Evolutionary conservation across 2,329 filamentous ascomycete genomes (phyloP).

Genomic region (Golovinomyces cichoracearum): DNA sequence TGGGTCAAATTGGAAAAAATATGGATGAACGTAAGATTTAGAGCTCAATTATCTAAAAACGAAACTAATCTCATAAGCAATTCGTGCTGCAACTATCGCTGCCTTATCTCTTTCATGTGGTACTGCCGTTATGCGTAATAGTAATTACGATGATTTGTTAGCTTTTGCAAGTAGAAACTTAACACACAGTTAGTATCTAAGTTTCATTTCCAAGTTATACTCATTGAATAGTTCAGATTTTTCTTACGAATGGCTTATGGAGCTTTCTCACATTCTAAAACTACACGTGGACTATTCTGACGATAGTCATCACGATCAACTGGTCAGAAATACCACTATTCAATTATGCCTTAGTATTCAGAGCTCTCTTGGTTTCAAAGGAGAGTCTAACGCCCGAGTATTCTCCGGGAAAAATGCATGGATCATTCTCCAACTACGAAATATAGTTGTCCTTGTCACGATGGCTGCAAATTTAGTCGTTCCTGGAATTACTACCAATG

Average conservation of each 20-base stretch:
- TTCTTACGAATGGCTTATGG: conserved; percentile 33
- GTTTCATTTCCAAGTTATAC: background rate
- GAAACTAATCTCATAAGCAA: conserved; percentile 17
- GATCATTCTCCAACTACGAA: conserved; percentile 48
- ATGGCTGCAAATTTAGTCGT: conserved; percentile 28
- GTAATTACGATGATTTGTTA: conserved; percentile 44
- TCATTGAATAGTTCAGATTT: conserved; percentile 22
- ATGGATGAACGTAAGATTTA: conserved; percentile 23
- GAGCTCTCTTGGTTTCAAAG: conserved; percentile 48
- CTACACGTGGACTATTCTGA: conserved; percentile 60
- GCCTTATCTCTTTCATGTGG: conserved; percentile 29
- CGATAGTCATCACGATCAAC: conserved; percentile 42
- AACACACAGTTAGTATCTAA: conserved; percentile 9
- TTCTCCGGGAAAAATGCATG: conserved; percentile 51
- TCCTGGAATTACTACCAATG: conserved; percentile 23
- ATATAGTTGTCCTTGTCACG: conserved; percentile 38
- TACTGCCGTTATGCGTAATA: conserved; percentile 21
- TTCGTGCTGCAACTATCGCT: conserved; percentile 32
- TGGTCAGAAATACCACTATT: conserved; percentile 47
- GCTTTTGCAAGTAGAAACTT: conserved; percentile 26
- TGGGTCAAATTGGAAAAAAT: conserved; percentile 23
- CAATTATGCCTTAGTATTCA: conserved; percentile 56
- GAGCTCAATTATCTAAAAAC: background rate
- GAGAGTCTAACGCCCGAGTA: conserved; percentile 32
- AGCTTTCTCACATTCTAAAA: conserved; percentile 42